A percentile compares a stretch with the other conserved stretches of the same genome.
phyloP scores from a whole-genome alignment of 2,329 filamentous ascomycete species.

The Trichoderma semiorbis region DNA sequence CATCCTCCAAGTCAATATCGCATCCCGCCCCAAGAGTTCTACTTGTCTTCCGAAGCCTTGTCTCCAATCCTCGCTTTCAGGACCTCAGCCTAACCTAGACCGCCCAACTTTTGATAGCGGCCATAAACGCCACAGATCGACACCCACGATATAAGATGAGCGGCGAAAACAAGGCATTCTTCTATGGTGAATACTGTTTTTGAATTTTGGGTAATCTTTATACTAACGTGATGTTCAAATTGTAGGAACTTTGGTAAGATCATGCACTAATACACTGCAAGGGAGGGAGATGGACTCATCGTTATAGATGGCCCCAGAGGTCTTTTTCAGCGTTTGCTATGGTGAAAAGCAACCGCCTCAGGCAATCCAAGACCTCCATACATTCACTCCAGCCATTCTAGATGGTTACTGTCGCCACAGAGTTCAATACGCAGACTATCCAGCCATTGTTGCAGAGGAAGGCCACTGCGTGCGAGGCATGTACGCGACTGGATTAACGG shows the following conservation, averaged over 20 bases:
- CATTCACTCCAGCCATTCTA: slow-evolving; percentile 71
- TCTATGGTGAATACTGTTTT: slow-evolving; percentile 47
- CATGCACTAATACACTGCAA: background rate
- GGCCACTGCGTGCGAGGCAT: slow-evolving; percentile 67
- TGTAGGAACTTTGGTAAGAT: slow-evolving; percentile 14
- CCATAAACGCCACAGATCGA: background rate
- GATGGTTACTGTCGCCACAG: slow-evolving; percentile 67
- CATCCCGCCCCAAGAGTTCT: background rate
- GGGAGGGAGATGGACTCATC: slow-evolving; percentile 16
- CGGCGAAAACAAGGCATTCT: slow-evolving; percentile 48
- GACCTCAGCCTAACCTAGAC: background rate
- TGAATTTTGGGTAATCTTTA: background rate
- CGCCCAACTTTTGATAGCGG: background rate
- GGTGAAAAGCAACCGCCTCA: slow-evolving; percentile 48
- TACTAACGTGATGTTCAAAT: background rate
- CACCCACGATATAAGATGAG: slow-evolving; percentile 33
- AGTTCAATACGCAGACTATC: slow-evolving; percentile 71
- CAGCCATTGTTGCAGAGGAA: slow-evolving; percentile 62
- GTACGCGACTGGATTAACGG: slow-evolving; percentile 73
- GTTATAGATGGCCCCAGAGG: slow-evolving; percentile 70
- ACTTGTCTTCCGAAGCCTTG: background rate
- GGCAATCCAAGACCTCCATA: slow-evolving; percentile 53
- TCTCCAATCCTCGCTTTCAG: background rate
- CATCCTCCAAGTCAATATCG: background rate
- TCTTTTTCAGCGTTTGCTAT: slow-evolving; percentile 84